These are phyloP conservation scores for Phytophthora rubi DNA, from an alignment of 352 stramenopile species.

Conservation along the genomic window DNA sequence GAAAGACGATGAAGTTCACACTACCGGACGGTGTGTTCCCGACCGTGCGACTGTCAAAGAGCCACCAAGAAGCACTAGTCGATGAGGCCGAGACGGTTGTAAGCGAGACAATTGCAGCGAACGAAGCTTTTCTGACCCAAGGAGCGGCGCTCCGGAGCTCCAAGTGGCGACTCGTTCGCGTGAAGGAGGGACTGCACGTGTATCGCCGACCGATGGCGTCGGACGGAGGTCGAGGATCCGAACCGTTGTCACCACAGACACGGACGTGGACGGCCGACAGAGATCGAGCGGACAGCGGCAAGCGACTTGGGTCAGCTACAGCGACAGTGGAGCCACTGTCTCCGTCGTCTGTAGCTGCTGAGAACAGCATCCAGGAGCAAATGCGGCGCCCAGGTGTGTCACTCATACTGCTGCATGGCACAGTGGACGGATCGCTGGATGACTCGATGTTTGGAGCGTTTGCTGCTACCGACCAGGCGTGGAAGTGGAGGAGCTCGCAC, in stretches of 20 bases:
- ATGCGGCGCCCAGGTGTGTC: slow-evolving; percentile 36
- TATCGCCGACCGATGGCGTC: slow-evolving; percentile 30
- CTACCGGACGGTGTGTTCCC: slow-evolving; percentile 47
- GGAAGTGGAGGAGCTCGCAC: slow-evolving; percentile 50
- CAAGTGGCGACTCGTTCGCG: slow-evolving; percentile 46
- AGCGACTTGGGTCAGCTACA: background rate
- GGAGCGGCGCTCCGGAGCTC: slow-evolving; percentile 30
- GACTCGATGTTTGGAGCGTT: slow-evolving; percentile 57
- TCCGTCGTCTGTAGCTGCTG: slow-evolving; percentile 6
- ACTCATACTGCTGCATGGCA: slow-evolving; percentile 47
- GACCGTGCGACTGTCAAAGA: slow-evolving; percentile 34
- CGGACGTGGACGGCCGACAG: background rate
- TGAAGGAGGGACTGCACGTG: slow-evolving; percentile 49
- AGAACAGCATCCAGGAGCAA: slow-evolving; percentile 29
- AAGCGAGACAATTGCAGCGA: slow-evolving; percentile 44
- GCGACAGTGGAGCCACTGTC: slow-evolving; percentile 2
- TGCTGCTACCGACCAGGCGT: slow-evolving; percentile 44
- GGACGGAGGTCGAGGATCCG: background rate
- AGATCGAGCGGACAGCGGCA: slow-evolving; percentile 1
- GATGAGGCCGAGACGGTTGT: slow-evolving; percentile 48
- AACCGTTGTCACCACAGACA: background rate
- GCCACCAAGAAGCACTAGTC: slow-evolving; percentile 31
- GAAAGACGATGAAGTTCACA: slow-evolving; percentile 39
- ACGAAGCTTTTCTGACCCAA: slow-evolving; percentile 44
- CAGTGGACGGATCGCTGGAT: slow-evolving; percentile 50